These are phyloP conservation scores for Fusarium nematophilum DNA, from an alignment of 2,329 filamentous ascomycete species.

Conservation along the genomic window DNA sequence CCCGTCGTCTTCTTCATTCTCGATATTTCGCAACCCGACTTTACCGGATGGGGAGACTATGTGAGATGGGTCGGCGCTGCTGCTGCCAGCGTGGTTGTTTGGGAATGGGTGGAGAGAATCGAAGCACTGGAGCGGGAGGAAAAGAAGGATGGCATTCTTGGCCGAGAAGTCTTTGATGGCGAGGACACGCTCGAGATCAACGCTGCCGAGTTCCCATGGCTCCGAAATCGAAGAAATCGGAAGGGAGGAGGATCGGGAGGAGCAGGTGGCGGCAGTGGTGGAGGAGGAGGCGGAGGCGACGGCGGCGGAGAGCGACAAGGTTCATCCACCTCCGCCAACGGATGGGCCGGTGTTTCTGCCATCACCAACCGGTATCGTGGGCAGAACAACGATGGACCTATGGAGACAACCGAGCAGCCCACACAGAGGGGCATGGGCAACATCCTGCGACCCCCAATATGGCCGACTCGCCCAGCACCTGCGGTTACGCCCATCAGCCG, in stretches of 20 bases:
- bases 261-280: slow-evolving; percentile 7
- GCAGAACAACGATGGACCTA: slow-evolving; percentile 28
- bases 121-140: slow-evolving; percentile 93
- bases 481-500: slow-evolving; percentile 69
- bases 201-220: slow-evolving; percentile 62
- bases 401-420: slow-evolving; percentile 39
- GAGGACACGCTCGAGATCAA: slow-evolving; percentile 86
- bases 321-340: slow-evolving; percentile 33
- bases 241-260: slow-evolving; percentile 45
- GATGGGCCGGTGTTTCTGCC: slow-evolving; percentile 45
- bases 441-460: slow-evolving; percentile 61
- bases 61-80: slow-evolving; percentile 96
- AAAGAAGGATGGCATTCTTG: slow-evolving; percentile 91
- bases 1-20: slow-evolving; percentile 94
- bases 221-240: slow-evolving; percentile 51
- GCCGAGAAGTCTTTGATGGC: slow-evolving; percentile 90
- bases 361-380: slow-evolving; percentile 43
- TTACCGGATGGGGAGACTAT: slow-evolving; percentile 94
- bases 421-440: slow-evolving; percentile 46
- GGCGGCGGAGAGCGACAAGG: slow-evolving; percentile 24
- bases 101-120: slow-evolving; percentile 98
- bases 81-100: slow-evolving; percentile 94
- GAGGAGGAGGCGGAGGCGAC: slow-evolving; percentile 23
- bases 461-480: slow-evolving; percentile 67
- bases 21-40: slow-evolving; percentile 85